Percentiles rank a stretch among this genome's conserved stretches.
These are phyloP conservation scores for Claviceps africana DNA, from an alignment of 2,329 filamentous ascomycete genomes.

Conservation along the genomic window DNA sequence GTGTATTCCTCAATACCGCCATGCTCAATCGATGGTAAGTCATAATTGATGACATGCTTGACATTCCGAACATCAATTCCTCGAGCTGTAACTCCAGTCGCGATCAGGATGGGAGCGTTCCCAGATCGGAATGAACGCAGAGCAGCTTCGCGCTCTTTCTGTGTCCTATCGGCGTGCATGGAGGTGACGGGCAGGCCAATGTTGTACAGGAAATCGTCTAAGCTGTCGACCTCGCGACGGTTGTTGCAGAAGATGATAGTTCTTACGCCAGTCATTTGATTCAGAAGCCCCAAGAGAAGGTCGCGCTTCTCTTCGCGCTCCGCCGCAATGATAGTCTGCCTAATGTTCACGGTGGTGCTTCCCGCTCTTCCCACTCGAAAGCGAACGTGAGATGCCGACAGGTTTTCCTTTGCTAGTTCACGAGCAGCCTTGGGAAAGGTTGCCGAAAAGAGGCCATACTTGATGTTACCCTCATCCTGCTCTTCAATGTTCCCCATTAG, in stretches of 20 bases:
- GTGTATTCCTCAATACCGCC: conserved; percentile 91
- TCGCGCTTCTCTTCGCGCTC: conserved; percentile 54
- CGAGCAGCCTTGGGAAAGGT: conserved; percentile 78
- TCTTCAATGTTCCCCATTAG: conserved; percentile 31
- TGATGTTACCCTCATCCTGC: conserved; percentile 56
- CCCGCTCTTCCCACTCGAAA: conserved; percentile 81
- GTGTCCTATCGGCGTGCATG: conserved; percentile 76
- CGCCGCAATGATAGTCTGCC: conserved; percentile 58
- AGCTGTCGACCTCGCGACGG: conserved; percentile 61
- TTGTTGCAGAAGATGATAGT: conserved; percentile 86
- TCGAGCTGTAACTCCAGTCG: conserved; percentile 75
- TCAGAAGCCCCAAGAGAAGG: conserved; percentile 57
- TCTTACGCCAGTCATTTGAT: conserved; percentile 54
- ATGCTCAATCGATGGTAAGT: conserved; percentile 58
- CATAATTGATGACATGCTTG: conserved; percentile 86
- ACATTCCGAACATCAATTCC: conserved; percentile 82
- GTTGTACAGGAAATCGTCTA: conserved; percentile 84
- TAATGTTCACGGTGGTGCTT: conserved; percentile 68
- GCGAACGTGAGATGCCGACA: conserved; percentile 60
- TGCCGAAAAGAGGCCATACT: conserved; percentile 79
- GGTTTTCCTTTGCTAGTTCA: conserved; percentile 60
- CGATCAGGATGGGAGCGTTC: conserved; percentile 63
- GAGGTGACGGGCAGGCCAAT: conserved; percentile 67
- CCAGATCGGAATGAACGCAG: conserved; percentile 73
- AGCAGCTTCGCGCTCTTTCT: conserved; percentile 82